phyloP scores from a whole-genome alignment of 1,284 basidiomycete genomes.

The Amylostereum chailletii region DNA sequence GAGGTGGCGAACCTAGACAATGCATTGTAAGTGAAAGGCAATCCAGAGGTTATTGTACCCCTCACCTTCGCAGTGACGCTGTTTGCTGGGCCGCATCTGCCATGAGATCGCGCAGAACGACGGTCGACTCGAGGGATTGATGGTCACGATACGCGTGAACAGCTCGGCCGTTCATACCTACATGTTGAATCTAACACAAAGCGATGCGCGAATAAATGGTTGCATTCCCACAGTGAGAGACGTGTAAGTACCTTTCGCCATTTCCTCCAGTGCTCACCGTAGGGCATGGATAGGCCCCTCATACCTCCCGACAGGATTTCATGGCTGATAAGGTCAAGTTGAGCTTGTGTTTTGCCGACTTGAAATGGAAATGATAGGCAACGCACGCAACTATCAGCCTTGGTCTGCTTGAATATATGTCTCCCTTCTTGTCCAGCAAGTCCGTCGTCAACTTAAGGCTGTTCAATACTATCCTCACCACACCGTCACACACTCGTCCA shows the following conservation, averaged over 20 bases:
- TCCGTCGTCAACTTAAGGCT: conserved; percentile 22
- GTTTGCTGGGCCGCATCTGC: neutral
- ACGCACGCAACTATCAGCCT: conserved; percentile 22
- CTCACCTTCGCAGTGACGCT: conserved; percentile 9
- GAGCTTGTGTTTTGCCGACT: neutral
- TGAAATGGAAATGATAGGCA: neutral
- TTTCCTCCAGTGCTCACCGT: conserved; percentile 11
- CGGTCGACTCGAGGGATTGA: conserved; percentile 11
- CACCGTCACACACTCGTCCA: neutral
- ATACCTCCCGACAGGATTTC: conserved; percentile 17
- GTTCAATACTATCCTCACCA: conserved; percentile 18
- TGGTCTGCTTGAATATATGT: conserved; percentile 30
- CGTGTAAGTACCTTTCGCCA: conserved; percentile 11
- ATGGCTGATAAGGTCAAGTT: conserved; percentile 6
- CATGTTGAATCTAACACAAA: conserved; percentile 9
- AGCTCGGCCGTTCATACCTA: conserved; percentile 11
- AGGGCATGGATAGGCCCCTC: conserved; percentile 11
- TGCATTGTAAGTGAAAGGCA: neutral
- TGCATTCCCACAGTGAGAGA: neutral
- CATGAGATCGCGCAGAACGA: conserved; percentile 11
- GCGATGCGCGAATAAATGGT: neutral
- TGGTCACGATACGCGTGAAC: conserved; percentile 10
- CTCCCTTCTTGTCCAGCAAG: conserved; percentile 26
- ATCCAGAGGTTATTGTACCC: conserved; percentile 3
- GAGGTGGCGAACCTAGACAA: conserved; percentile 21